These are phyloP conservation scores for Barnettozyma pratensis DNA, from an alignment of 805 yeast genomes.

Conservation along the genomic window DNA sequence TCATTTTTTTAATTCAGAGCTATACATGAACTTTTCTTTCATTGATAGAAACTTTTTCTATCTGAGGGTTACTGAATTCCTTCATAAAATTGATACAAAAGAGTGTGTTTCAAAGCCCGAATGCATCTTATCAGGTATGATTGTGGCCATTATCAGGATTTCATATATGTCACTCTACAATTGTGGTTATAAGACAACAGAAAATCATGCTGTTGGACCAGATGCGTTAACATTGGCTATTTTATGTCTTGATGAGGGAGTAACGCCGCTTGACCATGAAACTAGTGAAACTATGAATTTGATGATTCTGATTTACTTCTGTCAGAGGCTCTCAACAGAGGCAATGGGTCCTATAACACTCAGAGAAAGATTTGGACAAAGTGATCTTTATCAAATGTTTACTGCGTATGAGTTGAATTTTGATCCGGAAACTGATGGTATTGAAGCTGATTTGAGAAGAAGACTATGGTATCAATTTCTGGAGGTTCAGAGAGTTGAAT, in stretches of 20 bases:
- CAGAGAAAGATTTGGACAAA: neutral
- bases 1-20: conserved; percentile 8
- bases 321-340: conserved; percentile 5
- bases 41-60: conserved; percentile 2
- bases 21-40: conserved; percentile 2
- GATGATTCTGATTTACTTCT: conserved; percentile 4
- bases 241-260: conserved; percentile 4
- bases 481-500: conserved; percentile 4
- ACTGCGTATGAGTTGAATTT: neutral
- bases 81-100: neutral
- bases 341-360: conserved; percentile 2
- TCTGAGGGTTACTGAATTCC: conserved; percentile 1
- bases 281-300: neutral
- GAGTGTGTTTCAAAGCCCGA: neutral
- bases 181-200: neutral
- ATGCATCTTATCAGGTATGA: neutral
- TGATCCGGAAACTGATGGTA: neutral
- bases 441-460: neutral
- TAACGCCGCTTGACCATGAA: neutral
- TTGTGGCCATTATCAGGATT: conserved; percentile 2
- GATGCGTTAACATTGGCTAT: conserved; percentile 5
- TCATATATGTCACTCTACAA: conserved; percentile 6
- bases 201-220: neutral
- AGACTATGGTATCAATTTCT: conserved; percentile 3
- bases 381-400: neutral